phyloP scores from a whole-genome alignment of 495 filamentous ascomycete species.

The Elasticomyces elasticus region DNA sequence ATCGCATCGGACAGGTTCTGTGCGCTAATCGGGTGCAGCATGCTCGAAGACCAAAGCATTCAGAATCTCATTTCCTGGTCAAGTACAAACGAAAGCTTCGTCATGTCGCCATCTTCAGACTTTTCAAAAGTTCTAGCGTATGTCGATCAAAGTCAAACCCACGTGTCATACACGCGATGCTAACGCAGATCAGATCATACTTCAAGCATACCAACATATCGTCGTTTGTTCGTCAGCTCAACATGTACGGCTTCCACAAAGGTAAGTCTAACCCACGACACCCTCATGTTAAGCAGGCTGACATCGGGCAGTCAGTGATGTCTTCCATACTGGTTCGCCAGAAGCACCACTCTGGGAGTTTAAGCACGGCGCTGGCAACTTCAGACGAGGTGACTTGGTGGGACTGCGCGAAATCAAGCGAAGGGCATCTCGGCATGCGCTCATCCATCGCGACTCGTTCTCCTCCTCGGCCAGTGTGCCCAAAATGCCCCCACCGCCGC shows the following conservation, averaged over 20 bases:
- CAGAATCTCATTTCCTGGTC: conserved; percentile 97
- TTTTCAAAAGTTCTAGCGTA: conserved; percentile 98
- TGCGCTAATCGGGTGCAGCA: conserved; percentile 51
- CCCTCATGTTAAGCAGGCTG: not conserved
- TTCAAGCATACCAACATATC: conserved; percentile 99
- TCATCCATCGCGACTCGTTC: conserved; percentile 93
- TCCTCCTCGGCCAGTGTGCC: conserved; percentile 50
- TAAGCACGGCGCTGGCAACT: conserved; percentile 95
- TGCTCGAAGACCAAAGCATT: conserved; percentile 89
- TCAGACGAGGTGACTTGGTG: conserved; percentile 86
- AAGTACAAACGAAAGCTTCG: conserved; percentile 84
- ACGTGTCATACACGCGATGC: conserved; percentile 19
- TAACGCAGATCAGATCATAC: conserved; percentile 56
- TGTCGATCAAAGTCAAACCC: conserved; percentile 21
- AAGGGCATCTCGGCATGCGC: conserved; percentile 85
- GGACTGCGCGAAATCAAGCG: conserved; percentile 93
- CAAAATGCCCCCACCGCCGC: conserved; percentile 64
- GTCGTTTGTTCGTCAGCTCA: conserved; percentile 93
- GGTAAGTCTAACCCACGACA: conserved; percentile 43
- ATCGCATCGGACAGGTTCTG: not conserved
- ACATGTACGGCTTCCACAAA: conserved; percentile 99
- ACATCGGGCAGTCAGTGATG: conserved; percentile 71
- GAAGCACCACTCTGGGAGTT: conserved; percentile 97
- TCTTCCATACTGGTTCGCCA: conserved; percentile 93
- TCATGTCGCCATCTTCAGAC: conserved; percentile 93